Percentiles rank a stretch among this genome's conserved stretches.
phyloP scores from a whole-genome alignment of 805 yeast species.

The Wickerhamia fluorescens region DNA sequence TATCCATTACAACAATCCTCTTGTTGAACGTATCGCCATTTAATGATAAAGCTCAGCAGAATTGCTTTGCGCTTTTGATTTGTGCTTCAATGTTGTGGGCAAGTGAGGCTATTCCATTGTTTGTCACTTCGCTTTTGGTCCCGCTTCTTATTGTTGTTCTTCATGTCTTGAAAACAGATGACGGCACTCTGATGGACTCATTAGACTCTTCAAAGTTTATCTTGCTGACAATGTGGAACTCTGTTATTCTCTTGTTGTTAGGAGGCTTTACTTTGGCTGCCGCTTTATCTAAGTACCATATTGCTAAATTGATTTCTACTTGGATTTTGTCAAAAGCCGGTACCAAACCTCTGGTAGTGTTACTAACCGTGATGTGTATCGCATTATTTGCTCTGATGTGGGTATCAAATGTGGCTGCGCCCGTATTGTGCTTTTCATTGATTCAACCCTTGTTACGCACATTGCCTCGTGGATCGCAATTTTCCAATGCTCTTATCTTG shows the following conservation, averaged over 20 bases:
- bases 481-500: slow-evolving; percentile 34
- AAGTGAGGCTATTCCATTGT: slow-evolving; percentile 87
- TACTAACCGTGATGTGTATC: slow-evolving; percentile 44
- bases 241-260: slow-evolving; percentile 42
- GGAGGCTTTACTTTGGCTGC: slow-evolving; percentile 54
- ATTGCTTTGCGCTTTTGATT: slow-evolving; percentile 70
- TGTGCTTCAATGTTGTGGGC: slow-evolving; percentile 91
- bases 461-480: slow-evolving; percentile 34
- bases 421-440: slow-evolving; percentile 46
- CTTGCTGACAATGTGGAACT: slow-evolving; percentile 46
- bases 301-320: slow-evolving; percentile 44
- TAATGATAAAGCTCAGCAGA: slow-evolving; percentile 27
- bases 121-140: slow-evolving; percentile 77
- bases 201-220: slow-evolving; percentile 38
- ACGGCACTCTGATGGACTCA: slow-evolving; percentile 39
- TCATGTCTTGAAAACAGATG: slow-evolving; percentile 55
- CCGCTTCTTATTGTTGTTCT: slow-evolving; percentile 76
- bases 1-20: slow-evolving; percentile 40
- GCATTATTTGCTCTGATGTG: slow-evolving; percentile 50
- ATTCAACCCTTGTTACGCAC: slow-evolving; percentile 43
- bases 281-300: slow-evolving; percentile 46
- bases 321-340: slow-evolving; percentile 45
- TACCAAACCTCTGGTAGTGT: slow-evolving; percentile 41
- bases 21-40: slow-evolving; percentile 25
- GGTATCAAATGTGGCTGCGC: slow-evolving; percentile 53